A percentile compares a stretch with the other conserved stretches of the same genome.
phyloP scores from a whole-genome alignment of 306 rosid species.

The Prunus mume region DNA sequence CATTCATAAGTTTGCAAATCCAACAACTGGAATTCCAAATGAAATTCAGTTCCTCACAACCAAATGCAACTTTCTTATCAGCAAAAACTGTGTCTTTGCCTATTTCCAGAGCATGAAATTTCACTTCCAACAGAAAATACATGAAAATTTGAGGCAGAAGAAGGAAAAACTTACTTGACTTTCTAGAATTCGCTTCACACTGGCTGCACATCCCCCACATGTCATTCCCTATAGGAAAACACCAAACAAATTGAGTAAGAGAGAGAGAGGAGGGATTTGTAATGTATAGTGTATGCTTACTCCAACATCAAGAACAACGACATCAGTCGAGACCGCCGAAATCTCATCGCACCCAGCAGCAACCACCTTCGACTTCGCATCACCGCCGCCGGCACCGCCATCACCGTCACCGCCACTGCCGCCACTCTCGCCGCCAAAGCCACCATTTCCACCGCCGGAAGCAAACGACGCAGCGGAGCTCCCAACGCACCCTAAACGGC shows the following conservation, averaged over 20 bases:
- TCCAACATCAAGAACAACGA: slow-evolving; percentile 83
- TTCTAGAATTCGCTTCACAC: slow-evolving; percentile 71
- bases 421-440: slow-evolving; percentile 39
- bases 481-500: slow-evolving; percentile 47
- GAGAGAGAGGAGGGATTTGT: neutral
- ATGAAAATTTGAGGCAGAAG: neutral
- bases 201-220: slow-evolving; percentile 80
- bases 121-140: neutral
- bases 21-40: neutral
- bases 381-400: slow-evolving; percentile 49
- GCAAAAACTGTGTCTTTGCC: neutral
- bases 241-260: neutral
- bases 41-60: neutral
- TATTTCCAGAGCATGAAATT: neutral
- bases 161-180: slow-evolving; percentile 51
- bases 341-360: slow-evolving; percentile 50
- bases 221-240: slow-evolving; percentile 42
- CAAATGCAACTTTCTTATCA: neutral
- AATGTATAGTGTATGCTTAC: slow-evolving; percentile 32
- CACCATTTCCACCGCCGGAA: slow-evolving; percentile 61
- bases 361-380: slow-evolving; percentile 44
- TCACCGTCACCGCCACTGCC: slow-evolving; percentile 40
- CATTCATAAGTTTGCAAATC: neutral
- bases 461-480: slow-evolving; percentile 56
- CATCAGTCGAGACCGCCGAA: slow-evolving; percentile 52